Conservation (phyloP, 805 yeast species). For the Metschnikowia noctiluminum region DNA sequence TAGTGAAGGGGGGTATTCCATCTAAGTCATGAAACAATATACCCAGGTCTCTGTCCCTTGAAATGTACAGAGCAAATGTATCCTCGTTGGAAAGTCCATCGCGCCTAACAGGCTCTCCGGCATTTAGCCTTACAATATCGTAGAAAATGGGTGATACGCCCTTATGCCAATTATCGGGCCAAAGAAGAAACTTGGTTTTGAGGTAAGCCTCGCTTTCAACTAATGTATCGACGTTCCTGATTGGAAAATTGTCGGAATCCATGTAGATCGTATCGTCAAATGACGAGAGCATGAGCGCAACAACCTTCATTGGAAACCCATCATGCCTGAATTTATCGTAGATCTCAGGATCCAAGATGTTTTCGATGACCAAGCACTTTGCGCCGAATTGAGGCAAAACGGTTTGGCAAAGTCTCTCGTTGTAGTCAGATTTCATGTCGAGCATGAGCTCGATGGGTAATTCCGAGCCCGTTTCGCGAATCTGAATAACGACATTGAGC, state of each 20-base stretch:
- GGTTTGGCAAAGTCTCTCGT: constrained; percentile 48
- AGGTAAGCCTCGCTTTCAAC: constrained; percentile 20
- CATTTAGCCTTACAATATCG: constrained; percentile 17
- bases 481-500: constrained; percentile 27
- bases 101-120: constrained; percentile 23
- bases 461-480: constrained; percentile 41
- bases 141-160: constrained; percentile 22
- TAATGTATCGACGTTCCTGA: constrained; percentile 37
- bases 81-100: constrained; percentile 28
- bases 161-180: constrained; percentile 26
- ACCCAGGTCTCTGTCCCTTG: constrained; percentile 14
- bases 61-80: constrained; percentile 21
- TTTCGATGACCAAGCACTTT: constrained; percentile 55
- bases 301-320: constrained; percentile 39
- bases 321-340: constrained; percentile 18
- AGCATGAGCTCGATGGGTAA: constrained; percentile 45
- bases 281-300: constrained; percentile 45
- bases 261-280: constrained; percentile 44
- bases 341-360: constrained; percentile 50
- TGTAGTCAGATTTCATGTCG: constrained; percentile 38
- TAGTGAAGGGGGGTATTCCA: constrained; percentile 26
- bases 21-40: constrained; percentile 32
- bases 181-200: constrained; percentile 16
- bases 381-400: constrained; percentile 62
- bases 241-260: constrained; percentile 48